phyloP scores from a whole-genome alignment of 2,329 filamentous ascomycete genomes.

The Nothopassalora personata region DNA sequence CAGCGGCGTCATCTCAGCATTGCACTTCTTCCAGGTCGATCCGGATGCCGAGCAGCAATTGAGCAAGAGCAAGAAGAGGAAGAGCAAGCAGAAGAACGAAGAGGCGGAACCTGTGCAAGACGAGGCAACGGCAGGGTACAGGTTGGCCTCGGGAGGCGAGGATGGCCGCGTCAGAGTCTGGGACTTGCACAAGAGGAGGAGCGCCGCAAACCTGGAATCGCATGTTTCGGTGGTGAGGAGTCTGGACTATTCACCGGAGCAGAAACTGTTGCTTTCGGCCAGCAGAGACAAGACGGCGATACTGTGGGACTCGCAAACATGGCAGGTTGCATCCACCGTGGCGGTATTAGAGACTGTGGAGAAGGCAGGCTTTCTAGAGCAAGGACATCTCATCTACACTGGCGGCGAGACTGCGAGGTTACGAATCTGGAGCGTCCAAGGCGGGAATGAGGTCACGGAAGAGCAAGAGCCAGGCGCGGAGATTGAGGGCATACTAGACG shows the following conservation, averaged over 20 bases:
- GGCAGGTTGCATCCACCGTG: slow-evolving; percentile 75
- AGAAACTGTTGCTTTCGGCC: slow-evolving; percentile 73
- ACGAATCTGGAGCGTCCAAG: slow-evolving; percentile 74
- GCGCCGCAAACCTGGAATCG: slow-evolving; percentile 73
- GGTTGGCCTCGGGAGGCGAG: slow-evolving; percentile 85
- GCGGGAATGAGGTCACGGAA: slow-evolving; percentile 70
- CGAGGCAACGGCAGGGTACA: slow-evolving; percentile 57
- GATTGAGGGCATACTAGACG: slow-evolving; percentile 64
- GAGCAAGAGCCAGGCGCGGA: slow-evolving; percentile 61
- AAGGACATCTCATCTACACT: slow-evolving; percentile 69
- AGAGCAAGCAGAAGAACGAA: slow-evolving; percentile 43
- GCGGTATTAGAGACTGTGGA: slow-evolving; percentile 84
- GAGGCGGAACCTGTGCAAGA: slow-evolving; percentile 44
- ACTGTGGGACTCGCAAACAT: slow-evolving; percentile 80
- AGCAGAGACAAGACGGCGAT: slow-evolving; percentile 92
- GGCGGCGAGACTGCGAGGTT: slow-evolving; percentile 79
- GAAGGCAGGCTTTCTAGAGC: slow-evolving; percentile 69
- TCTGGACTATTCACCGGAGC: slow-evolving; percentile 70
- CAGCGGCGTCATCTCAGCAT: slow-evolving; percentile 81
- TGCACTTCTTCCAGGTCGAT: slow-evolving; percentile 75
- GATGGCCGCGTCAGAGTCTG: slow-evolving; percentile 89
- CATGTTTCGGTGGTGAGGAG: slow-evolving; percentile 93
- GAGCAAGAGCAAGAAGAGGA: slow-evolving; percentile 40
- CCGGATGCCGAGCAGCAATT: slow-evolving; percentile 16
- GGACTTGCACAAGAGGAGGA: slow-evolving; percentile 79